Evolutionary conservation across 2,329 filamentous ascomycete genomes (phyloP), one percentile per base, ranked within the genome.

Genomic region (Phoma sp.): DNA sequence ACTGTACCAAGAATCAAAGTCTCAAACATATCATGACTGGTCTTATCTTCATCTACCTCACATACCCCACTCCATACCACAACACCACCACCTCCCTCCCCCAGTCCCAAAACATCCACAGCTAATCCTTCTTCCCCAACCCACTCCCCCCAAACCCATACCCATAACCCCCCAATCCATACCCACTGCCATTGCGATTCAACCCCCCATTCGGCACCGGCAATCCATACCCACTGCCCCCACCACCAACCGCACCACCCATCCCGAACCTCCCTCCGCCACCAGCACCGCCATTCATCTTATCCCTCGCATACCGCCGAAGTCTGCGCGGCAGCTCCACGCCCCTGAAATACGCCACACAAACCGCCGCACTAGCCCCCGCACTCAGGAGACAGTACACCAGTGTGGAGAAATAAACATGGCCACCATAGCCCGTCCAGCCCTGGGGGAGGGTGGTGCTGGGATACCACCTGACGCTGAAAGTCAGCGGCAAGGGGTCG

Each of bases 381-480:
- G 77, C 81, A 62, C 71, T 80, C 53, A 81, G 57, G 61, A 80
- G 58, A 55, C 80, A 84, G 58, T 82, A 83, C 49, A 81, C 69
- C 50, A 82, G 64, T 43, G 80, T 83, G 45, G 74, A 78, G 48
- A 78, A 77, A 52, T 80, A 82, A 41, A 83, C 67, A 66, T 84
- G 80, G 1, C 81, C 80, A 0, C 81, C 81, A 36, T 82, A 65
- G 54, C 83, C 76, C 64, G 77, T 55, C 83, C 84, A 81, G 60
- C 83, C 66, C 55, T 80, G 73, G 61, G 90, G 90, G 61, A 94
- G 79, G 33, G 82, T 80, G 0, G 90, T 88, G 22, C 85, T 89
- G 1, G 89, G 89, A 74, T 94, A 95, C 95, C 95, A 98, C 39
- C 91, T 82, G 13, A 98, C 88, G 36, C 86, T 89, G 68, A 98